Evolutionary conservation across 2,329 filamentous ascomycete genomes (phyloP), one percentile per base, ranked within the genome.

Genomic region (Botrytis medusae): DNA sequence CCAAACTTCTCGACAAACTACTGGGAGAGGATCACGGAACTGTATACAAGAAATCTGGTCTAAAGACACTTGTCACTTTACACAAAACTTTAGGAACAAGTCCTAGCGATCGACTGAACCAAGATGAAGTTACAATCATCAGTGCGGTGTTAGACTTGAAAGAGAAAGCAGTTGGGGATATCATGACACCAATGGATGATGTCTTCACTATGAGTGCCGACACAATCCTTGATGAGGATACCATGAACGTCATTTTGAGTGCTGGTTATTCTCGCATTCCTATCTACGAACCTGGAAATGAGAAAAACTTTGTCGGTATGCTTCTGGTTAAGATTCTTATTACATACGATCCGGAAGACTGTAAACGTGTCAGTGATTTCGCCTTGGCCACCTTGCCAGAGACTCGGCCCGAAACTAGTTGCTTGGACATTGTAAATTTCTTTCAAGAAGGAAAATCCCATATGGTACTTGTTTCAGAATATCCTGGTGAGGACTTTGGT

Each of bases 391-490:
- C 96, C 0, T 89, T 99, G 10, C 96, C 97, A 1, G 96, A 99
- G 82, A 99, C 96, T 0, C 90, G 93, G 16, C 94, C 96, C 0
- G 94, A 98, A 81, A 99, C 96, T 0, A 98, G 95, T 84, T 99
- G 96, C 81, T 84, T 99, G 72, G 96, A 99, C 82, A 98, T 99
- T 79, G 94, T 99, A 84, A 99, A 99, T 84, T 99, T 98, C 83
- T 99, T 99, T 85, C 96, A 99, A 83, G 96, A 99, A 85, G 96
- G 96, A 79, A 99, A 99, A 82, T 97, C 95, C 1, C 96, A 99
- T 82, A 97, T 99, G 95, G 95, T 98, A 0, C 86, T 99, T 42
- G 96, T 98, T 14, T 98, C 95, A 0, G 93, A 97, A 79, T 87
- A 83, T 46, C 96, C 96, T 1, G 95, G 95, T n/a, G 93, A 97